Base-by-base conservation (phyloP, 2,329 filamentous ascomycete genomes). In the Lasiodiplodia sp. region DNA sequence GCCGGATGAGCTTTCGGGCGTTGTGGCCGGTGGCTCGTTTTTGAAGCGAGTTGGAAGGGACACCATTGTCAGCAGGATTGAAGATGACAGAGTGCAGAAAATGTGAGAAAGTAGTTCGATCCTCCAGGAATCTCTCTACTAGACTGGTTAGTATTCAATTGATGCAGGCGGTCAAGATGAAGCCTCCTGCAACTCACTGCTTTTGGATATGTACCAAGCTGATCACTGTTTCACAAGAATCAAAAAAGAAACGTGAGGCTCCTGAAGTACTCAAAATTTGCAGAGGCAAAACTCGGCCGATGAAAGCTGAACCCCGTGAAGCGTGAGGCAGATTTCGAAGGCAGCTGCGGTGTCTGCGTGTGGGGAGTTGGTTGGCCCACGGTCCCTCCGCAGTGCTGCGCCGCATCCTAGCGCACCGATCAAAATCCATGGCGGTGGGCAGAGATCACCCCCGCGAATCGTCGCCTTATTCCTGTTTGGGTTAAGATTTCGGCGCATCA, bases 361-460 rank as follows among this genome's bases (percentile, higher is more conserved):
- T 16, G 57, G 23, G 12, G 25, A 1, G 14, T 47, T 58, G 56
- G 31, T 31, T 14, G 40, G 11, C 28, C 14, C 31, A 47, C 38
- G 40, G 31, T 47, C 18, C 25, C 6, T 34, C 21, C 4, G 8
- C 4, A 62, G 2, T 18, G 23, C 57, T 62, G 57, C 57, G 57
- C 57, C 57, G 57, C 57, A 49, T 58, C 28, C 56, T 58, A 58
- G 57, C 21, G 25, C 14, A 37, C 57, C 57, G 23, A 21, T 47
- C 47, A 8, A 18, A 47, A 38, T 38, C 44, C 14, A 47, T 5
- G 18, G 55, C n/a, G 38, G 31, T 14, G 14, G 38, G 1, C 21
- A 23, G 14, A 31, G 40, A 18, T n/a, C n/a, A n/a, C 28, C 47
- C 28, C 47, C 49, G 38, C 57, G 57, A 25, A 23, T 16, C 57